These are phyloP conservation scores for Papiliotrema fonsecae DNA, from an alignment of 1,284 basidiomycete species.

Conservation along the genomic window DNA sequence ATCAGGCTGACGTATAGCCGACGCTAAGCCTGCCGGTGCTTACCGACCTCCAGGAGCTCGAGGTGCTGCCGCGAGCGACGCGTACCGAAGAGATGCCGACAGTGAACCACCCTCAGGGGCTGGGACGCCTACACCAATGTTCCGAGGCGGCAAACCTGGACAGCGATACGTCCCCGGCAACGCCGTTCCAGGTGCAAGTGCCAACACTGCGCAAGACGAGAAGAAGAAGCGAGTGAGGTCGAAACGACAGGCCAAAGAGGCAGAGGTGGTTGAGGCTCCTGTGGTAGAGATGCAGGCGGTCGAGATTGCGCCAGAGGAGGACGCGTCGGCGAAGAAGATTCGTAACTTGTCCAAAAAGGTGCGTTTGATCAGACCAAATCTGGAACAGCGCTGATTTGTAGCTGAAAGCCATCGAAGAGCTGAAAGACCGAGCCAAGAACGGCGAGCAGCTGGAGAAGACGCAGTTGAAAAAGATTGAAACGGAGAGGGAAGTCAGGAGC, in stretches of 20 bases:
- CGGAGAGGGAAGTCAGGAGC: conserved; percentile 72
- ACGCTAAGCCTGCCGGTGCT: conserved; percentile 65
- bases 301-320: conserved; percentile 54
- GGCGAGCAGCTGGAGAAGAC: conserved; percentile 89
- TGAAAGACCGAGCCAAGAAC: conserved; percentile 79
- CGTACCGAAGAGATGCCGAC: conserved; percentile 85
- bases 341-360: conserved; percentile 93
- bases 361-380: not conserved
- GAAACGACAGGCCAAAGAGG: conserved; percentile 53
- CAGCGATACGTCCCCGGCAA: conserved; percentile 65
- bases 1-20: conserved; percentile 51
- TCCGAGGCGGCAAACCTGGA: conserved; percentile 54
- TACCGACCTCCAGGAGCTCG: conserved; percentile 91
- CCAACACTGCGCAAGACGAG: conserved; percentile 50
- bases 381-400: conserved; percentile 40
- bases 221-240: conserved; percentile 57
- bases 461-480: conserved; percentile 91
- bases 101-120: conserved; percentile 52
- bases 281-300: conserved; percentile 24
- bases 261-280: conserved; percentile 13
- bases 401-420: conserved; percentile 92
- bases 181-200: conserved; percentile 38
- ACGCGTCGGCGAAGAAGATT: conserved; percentile 83
- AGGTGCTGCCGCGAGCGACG: conserved; percentile 73
- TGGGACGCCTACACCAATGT: conserved; percentile 56